Evolutionary conservation across 352 stramenopile species (phyloP).

Genomic region (Globisporangium middletonii): DNA sequence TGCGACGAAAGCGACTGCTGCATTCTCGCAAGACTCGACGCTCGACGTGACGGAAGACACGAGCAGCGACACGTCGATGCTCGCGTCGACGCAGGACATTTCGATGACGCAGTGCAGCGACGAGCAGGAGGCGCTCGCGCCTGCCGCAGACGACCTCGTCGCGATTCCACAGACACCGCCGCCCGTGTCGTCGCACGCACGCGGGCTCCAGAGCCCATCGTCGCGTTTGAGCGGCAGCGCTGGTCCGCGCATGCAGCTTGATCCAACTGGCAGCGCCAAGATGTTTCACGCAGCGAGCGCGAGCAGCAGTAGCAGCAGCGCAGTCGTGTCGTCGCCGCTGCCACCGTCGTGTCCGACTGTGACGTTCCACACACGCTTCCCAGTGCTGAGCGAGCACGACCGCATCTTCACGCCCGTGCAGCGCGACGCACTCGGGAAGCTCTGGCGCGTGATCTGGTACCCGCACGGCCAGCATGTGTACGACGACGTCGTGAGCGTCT

Average conservation of each 20-base stretch:
- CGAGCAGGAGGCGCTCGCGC: slow-evolving; percentile 3
- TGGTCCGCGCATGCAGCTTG: slow-evolving; percentile 12
- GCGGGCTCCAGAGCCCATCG: not conserved
- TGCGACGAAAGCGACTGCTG: not conserved
- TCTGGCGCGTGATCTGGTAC: slow-evolving; percentile 67
- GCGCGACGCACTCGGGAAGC: slow-evolving; percentile 29
- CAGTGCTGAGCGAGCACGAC: slow-evolving; percentile 31
- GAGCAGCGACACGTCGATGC: slow-evolving; percentile 3
- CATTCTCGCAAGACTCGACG: slow-evolving; percentile 8
- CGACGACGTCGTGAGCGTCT: slow-evolving; percentile 43
- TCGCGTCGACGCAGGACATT: slow-evolving; percentile 11
- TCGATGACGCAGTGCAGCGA: slow-evolving; percentile 7
- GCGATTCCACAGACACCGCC: slow-evolving; percentile 15
- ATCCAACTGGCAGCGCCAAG: slow-evolving; percentile 17
- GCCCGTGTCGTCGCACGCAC: slow-evolving; percentile 8
- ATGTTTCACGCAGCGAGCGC: slow-evolving; percentile 9
- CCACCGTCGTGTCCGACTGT: slow-evolving; percentile 9
- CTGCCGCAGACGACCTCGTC: not conserved
- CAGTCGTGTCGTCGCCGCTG: not conserved
- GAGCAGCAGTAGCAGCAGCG: not conserved
- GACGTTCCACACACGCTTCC: slow-evolving; percentile 31
- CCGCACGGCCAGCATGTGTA: slow-evolving; percentile 37
- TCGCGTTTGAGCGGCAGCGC: slow-evolving; percentile 1
- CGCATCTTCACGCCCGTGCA: slow-evolving; percentile 23
- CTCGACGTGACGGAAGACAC: slow-evolving; percentile 9